A percentile compares a stretch with the other conserved stretches of the same genome.
These are phyloP conservation scores for Fusarium temperatum DNA, from an alignment of 2,329 filamentous ascomycete genomes.

Conservation along the genomic window DNA sequence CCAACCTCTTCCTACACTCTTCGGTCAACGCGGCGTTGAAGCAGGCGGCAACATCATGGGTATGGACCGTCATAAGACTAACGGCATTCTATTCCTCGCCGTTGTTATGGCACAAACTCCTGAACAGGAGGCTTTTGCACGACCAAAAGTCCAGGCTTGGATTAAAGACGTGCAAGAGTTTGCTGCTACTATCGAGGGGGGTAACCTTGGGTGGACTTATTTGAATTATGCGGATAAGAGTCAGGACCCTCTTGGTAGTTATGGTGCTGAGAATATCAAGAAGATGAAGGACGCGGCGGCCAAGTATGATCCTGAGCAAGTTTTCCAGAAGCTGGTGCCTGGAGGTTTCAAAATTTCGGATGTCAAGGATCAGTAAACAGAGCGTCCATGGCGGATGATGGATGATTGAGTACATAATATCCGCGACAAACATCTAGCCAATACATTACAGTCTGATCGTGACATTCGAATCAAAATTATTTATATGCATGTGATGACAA, in stretches of 20 bases:
- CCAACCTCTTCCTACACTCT: constrained; percentile 14
- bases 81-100: constrained; percentile 21
- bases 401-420: fast-evolving
- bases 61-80: constrained; percentile 15
- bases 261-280: constrained; percentile 33
- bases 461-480: no score
- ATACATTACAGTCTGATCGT: no score
- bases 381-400: no score
- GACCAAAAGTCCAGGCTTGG: constrained; percentile 15
- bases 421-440: no score
- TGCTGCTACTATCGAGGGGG: constrained; percentile 21
- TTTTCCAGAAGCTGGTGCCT: constrained; percentile 40
- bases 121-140: constrained; percentile 12
- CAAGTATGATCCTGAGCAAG: constrained; percentile 40
- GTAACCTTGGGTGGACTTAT: constrained; percentile 32
- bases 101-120: constrained; percentile 11
- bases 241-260: constrained; percentile 33
- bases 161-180: constrained; percentile 1
- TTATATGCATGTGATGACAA: background rate
- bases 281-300: constrained; percentile 29
- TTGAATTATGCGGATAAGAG: constrained; percentile 33
- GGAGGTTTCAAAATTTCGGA: constrained; percentile 35
- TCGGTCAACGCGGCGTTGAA: constrained; percentile 17
- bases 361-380: constrained; percentile 10
- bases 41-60: constrained; percentile 30